Percentiles rank a stretch among this genome's conserved stretches.
Evolutionary conservation across 2,329 filamentous ascomycete genomes (phyloP).

Genomic region (Beauveria pseudobassiana): DNA sequence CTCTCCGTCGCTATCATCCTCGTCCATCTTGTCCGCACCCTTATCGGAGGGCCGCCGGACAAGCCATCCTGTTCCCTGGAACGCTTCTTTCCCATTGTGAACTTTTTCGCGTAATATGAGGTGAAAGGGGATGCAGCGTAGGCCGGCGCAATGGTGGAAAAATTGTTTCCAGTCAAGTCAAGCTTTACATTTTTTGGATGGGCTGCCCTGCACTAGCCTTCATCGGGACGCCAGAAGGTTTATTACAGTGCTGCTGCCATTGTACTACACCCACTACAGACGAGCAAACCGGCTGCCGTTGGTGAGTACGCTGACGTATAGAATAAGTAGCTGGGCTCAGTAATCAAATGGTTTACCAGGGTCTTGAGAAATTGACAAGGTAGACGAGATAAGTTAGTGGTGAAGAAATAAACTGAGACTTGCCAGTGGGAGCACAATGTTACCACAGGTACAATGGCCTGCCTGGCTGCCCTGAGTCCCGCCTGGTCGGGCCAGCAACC

Average conservation of each 20-base stretch:
- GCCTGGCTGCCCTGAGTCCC: background rate
- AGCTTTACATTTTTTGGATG: conserved; percentile 6
- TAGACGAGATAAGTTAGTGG: too few species aligned
- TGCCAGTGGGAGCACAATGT: too few species aligned
- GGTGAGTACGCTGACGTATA: too few species aligned
- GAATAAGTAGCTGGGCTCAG: too few species aligned
- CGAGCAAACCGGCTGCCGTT: too few species aligned
- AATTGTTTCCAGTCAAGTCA: background rate
- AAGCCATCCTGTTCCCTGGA: conserved; percentile 39
- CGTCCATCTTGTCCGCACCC: conserved; percentile 41
- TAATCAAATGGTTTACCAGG: too few species aligned
- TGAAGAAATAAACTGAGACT: too few species aligned
- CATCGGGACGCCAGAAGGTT: background rate
- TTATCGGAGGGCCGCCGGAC: conserved; percentile 32
- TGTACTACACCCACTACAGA: too few species aligned
- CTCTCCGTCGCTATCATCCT: conserved; percentile 47
- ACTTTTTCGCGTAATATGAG: background rate
- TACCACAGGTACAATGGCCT: too few species aligned
- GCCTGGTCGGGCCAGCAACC: background rate
- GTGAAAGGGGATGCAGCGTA: background rate
- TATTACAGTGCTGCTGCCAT: too few species aligned
- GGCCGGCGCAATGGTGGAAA: background rate
- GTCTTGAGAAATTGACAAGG: too few species aligned
- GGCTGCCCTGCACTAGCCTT: conserved; percentile 10
- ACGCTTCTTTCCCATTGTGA: conserved; percentile 43